A percentile compares a stretch with the other conserved stretches of the same genome.
phyloP scores from a whole-genome alignment of 2,329 filamentous ascomycete genomes.

The Cladorrhinum sp. region DNA sequence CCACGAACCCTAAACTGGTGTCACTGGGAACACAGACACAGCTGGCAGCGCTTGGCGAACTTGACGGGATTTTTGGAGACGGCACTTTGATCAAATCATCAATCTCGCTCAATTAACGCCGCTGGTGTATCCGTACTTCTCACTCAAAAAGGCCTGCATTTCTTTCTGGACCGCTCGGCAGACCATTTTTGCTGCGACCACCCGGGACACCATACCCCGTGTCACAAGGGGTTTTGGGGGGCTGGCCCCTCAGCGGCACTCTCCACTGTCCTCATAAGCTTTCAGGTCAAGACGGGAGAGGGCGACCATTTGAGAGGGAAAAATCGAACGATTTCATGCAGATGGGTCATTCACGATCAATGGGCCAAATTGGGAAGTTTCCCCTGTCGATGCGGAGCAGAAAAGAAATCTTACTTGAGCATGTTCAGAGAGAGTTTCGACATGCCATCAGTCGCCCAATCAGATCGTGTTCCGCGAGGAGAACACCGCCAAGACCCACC shows the following conservation, averaged over 20 bases:
- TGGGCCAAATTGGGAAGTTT: background rate
- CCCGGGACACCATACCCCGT: background rate
- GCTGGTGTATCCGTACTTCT: background rate
- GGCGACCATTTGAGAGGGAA: background rate
- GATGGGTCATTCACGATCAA: background rate
- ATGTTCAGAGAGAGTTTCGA: background rate
- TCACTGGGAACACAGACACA: background rate
- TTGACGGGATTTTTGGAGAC: too few relatives aligned
- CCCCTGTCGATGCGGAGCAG: background rate
- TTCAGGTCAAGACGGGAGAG: background rate
- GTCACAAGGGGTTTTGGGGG: background rate
- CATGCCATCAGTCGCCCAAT: background rate
- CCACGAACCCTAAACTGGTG: background rate
- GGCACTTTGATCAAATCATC: too few relatives aligned
- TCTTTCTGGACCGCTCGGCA: background rate
- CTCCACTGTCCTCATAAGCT: background rate
- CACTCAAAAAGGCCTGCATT: background rate
- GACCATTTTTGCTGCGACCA: constrained; percentile 4
- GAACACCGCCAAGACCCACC: background rate
- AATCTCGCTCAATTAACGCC: too few relatives aligned
- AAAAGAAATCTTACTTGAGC: background rate
- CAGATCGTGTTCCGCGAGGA: background rate
- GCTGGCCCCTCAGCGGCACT: background rate
- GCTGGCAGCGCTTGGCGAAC: background rate
- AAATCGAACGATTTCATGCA: background rate